phyloP scores from a whole-genome alignment of 805 yeast species.

The Saccharomycopsis sp. region DNA sequence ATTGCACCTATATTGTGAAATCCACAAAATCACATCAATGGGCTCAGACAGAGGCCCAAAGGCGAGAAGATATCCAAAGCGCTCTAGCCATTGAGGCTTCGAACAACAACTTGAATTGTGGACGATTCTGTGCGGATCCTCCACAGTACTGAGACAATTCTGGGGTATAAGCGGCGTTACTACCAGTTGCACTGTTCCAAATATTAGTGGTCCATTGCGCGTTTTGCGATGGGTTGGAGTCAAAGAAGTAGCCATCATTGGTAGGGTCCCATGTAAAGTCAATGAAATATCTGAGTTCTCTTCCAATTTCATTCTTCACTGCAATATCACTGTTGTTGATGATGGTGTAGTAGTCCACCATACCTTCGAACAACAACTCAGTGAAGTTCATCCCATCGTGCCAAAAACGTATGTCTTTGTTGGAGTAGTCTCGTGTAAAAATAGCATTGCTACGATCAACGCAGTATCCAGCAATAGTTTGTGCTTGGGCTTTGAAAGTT shows the following conservation, averaged over 20 bases:
- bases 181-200: slow-evolving; percentile 9
- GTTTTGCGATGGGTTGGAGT: slow-evolving; percentile 3
- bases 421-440: slow-evolving; percentile 49
- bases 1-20: too few species aligned
- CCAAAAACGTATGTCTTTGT: slow-evolving; percentile 39
- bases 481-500: slow-evolving; percentile 34
- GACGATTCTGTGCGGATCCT: not conserved
- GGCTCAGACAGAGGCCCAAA: too few species aligned
- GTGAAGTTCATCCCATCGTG: slow-evolving; percentile 55
- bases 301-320: slow-evolving; percentile 1
- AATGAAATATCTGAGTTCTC: slow-evolving; percentile 5
- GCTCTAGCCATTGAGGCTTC: slow-evolving; percentile 10
- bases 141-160: slow-evolving; percentile 6
- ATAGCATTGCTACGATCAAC: slow-evolving; percentile 48
- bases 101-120: slow-evolving; percentile 3
- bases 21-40: too few species aligned
- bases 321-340: not conserved
- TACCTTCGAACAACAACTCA: slow-evolving; percentile 56
- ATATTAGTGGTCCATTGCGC: slow-evolving; percentile 3
- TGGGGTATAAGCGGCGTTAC: not conserved
- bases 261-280: slow-evolving; percentile 7
- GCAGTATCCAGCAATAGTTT: slow-evolving; percentile 42
- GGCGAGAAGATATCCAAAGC: slow-evolving; percentile 8
- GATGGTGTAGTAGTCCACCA: slow-evolving; percentile 52
- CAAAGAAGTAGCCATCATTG: slow-evolving; percentile 8